Evolutionary conservation across 306 rosid species (phyloP), one percentile per base, ranked within the genome.

Genomic region (Prunus salicina): DNA sequence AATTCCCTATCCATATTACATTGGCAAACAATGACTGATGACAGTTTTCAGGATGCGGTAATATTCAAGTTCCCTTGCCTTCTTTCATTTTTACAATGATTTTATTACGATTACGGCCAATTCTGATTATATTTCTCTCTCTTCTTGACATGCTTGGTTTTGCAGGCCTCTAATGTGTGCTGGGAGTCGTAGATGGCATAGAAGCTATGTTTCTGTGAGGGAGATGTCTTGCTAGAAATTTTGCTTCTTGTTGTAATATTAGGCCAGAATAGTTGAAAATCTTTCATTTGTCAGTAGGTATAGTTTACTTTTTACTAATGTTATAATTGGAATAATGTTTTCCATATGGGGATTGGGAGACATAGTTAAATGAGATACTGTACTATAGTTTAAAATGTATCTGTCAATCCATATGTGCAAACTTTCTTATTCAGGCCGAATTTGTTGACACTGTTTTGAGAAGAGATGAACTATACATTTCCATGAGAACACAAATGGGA

Each of bases 1-100:
- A 62, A 50, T 82, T 79, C 78, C 87, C 50, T 88, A 92, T 76
- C 92, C 93, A 15, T 92, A 90, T 79, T 90, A 87, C 80, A 73
- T 77, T 55, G 80, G 88, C 66, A 90, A 90, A 73, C 89, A 83
- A 76, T 90, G 81, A 81, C 71, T 68, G 58, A 38, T 52, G 71
- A 58, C 52, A 64, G 41, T n/a, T 38, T 12, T 49, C 16, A 71
- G 51, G 24, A 76, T 22, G 43, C 49, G 84, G 80, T 56, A 80
- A 79, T 53, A 22, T 28, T 61, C 30, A 15, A 77, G 62, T 12
- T n/a, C 55, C 32, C 73, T 20, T 57, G 64, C 22, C n/a, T 32
- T 56, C 27, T 72, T 64, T 67, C 64, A 64, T 61, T 43, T 49
- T 64, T 19, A 27, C 55, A 34, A 56, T 65, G 22, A 57, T 34